Conservation (phyloP, 208 protist genomes). For the Naegleria lovaniensis region DNA sequence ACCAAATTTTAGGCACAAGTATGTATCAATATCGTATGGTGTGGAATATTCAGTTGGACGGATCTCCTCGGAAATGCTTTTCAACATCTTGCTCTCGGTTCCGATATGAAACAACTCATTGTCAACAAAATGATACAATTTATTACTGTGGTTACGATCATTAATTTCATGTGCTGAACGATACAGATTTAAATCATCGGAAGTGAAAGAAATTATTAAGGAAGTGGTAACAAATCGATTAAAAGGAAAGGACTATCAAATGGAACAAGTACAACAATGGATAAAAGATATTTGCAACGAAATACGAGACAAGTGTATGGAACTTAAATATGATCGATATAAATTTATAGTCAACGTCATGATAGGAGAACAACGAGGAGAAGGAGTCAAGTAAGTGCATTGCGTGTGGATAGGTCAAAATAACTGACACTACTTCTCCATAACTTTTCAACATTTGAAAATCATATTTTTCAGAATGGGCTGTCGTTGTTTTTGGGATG, state of each 20-base stretch:
- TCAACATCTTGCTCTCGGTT: too few relatives aligned
- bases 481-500: slow-evolving; percentile 89
- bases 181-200: background rate
- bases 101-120: background rate
- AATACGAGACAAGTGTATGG: background rate
- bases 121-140: too few relatives aligned
- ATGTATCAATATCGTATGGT: too few relatives aligned
- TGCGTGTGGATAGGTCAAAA: too few relatives aligned
- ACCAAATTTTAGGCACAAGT: slow-evolving; percentile 21
- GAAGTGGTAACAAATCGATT: background rate
- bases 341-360: slow-evolving; percentile 84
- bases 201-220: slow-evolving; percentile 15
- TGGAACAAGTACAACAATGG: slow-evolving; percentile 6
- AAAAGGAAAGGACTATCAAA: background rate
- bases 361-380: slow-evolving; percentile 81
- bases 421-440: too few relatives aligned
- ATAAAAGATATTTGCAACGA: slow-evolving; percentile 23
- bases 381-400: slow-evolving; percentile 65
- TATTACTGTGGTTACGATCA: too few relatives aligned
- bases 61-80: too few relatives aligned
- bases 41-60: too few relatives aligned
- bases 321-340: slow-evolving; percentile 75
- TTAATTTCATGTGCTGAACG: too few relatives aligned
- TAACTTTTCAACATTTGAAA: background rate
- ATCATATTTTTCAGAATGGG: slow-evolving; percentile 54